phyloP scores from a whole-genome alignment of 2,329 filamentous ascomycete species.

The Drechmeria coniospora region DNA sequence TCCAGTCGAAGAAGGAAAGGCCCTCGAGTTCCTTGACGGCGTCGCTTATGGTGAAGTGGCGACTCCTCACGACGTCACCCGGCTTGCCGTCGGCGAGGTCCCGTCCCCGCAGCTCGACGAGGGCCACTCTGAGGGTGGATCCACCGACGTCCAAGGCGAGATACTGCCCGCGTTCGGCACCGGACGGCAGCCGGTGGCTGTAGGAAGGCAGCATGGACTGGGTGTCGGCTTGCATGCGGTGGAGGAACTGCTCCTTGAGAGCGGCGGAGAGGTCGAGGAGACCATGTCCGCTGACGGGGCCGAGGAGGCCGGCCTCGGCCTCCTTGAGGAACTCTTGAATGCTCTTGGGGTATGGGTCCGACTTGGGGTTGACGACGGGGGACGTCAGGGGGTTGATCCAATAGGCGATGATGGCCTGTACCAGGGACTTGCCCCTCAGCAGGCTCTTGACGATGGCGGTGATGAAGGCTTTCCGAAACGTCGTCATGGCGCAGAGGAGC shows the following conservation, averaged over 20 bases:
- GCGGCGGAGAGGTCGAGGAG: slow-evolving; percentile 30
- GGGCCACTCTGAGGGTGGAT: slow-evolving; percentile 48
- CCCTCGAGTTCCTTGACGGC: slow-evolving; percentile 41
- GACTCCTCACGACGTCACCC: slow-evolving; percentile 37
- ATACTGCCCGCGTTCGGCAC: slow-evolving; percentile 41
- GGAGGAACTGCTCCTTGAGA: slow-evolving; percentile 39
- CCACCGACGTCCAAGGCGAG: slow-evolving; percentile 54
- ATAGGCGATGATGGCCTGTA: slow-evolving; percentile 40
- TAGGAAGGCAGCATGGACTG: slow-evolving; percentile 52
- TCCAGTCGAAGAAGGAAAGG: slow-evolving; percentile 51
- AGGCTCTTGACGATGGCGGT: slow-evolving; percentile 41
- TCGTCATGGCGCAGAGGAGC: slow-evolving; percentile 41
- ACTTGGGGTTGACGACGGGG: slow-evolving; percentile 12
- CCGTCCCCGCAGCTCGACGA: slow-evolving; percentile 42
- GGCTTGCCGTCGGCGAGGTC: slow-evolving; percentile 20
- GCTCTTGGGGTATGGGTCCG: slow-evolving; percentile 11
- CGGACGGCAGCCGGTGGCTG: slow-evolving; percentile 47
- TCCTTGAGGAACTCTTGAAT: slow-evolving; percentile 40
- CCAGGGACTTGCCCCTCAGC: slow-evolving; percentile 41
- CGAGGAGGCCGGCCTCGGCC: slow-evolving; percentile 35
- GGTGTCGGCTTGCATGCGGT: slow-evolving; percentile 33
- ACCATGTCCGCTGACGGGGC: slow-evolving; percentile 28
- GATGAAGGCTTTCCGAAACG: slow-evolving; percentile 37
- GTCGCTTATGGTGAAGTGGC: slow-evolving; percentile 39
- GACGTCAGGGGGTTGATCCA: slow-evolving; percentile 29